Evolutionary conservation across 495 filamentous ascomycete genomes (phyloP).

Genomic region (Penicilliopsis zonata): DNA sequence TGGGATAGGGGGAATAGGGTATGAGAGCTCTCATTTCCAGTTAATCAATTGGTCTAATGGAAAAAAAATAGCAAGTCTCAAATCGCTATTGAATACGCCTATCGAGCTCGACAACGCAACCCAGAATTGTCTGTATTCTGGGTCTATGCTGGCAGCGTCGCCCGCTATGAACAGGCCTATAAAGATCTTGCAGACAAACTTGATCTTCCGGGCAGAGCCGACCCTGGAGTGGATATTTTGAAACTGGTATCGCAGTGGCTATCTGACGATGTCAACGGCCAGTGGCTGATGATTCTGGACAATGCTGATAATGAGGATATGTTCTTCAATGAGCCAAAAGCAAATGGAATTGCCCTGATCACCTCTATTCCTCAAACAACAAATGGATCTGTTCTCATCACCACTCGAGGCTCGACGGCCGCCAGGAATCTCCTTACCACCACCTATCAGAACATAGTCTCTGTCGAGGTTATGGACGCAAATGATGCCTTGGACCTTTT

Average conservation of each 20-base stretch:
- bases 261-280: slow-evolving; percentile 3
- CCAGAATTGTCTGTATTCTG: slow-evolving; percentile 32
- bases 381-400: slow-evolving; percentile 25
- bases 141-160: slow-evolving; percentile 25
- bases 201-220: slow-evolving; percentile 10
- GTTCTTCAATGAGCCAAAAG: slow-evolving; percentile 10
- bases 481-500: slow-evolving; percentile 10
- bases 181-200: slow-evolving; percentile 24
- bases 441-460: slow-evolving; percentile 5
- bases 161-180: slow-evolving; percentile 30
- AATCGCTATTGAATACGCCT: slow-evolving; percentile 38
- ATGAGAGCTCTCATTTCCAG: slow-evolving; percentile 6
- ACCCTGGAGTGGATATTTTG: slow-evolving; percentile 9
- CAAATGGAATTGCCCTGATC: slow-evolving; percentile 6
- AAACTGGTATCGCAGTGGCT: slow-evolving; percentile 10
- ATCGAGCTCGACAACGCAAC: slow-evolving; percentile 16
- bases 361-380: slow-evolving; percentile 21
- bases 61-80: slow-evolving; percentile 34
- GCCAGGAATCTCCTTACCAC: slow-evolving; percentile 13
- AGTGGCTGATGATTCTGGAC: slow-evolving; percentile 21
- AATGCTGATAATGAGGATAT: slow-evolving; percentile 19
- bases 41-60: not conserved
- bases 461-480: slow-evolving; percentile 20
- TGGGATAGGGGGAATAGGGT: slow-evolving; percentile 41
- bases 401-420: slow-evolving; percentile 21